These are phyloP conservation scores for Mytilinidion resinicola DNA, from an alignment of 495 filamentous ascomycete genomes.

Conservation along the genomic window DNA sequence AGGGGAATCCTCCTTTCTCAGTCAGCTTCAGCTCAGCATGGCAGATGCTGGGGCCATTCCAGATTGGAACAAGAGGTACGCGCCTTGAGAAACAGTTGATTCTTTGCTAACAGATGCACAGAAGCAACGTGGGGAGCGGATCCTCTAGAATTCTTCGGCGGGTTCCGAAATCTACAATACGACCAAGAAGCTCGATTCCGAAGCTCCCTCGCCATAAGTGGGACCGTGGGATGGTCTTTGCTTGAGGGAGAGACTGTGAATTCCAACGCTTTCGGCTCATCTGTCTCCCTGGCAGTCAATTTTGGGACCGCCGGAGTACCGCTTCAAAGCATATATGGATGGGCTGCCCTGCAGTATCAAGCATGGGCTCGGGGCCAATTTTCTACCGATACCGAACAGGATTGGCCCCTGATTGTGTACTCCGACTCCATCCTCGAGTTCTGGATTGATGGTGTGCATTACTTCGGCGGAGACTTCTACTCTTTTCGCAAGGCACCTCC, in stretches of 20 bases:
- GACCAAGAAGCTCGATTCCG: constrained; percentile 37
- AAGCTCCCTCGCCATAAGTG: constrained; percentile 48
- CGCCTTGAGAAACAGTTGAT: neutral
- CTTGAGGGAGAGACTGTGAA: constrained; percentile 28
- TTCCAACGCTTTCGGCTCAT: constrained; percentile 16
- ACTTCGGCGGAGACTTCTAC: constrained; percentile 56
- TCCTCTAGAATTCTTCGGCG: constrained; percentile 48
- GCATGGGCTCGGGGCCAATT: constrained; percentile 52
- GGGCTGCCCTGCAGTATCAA: constrained; percentile 55
- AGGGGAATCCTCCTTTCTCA: constrained; percentile 17
- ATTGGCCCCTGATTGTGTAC: constrained; percentile 39
- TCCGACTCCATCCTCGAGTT: constrained; percentile 45
- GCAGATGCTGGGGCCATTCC: constrained; percentile 55
- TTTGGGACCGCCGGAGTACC: constrained; percentile 49
- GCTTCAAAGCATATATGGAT: constrained; percentile 52
- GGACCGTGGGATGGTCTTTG: constrained; percentile 43
- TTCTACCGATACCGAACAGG: constrained; percentile 26
- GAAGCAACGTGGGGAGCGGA: constrained; percentile 58
- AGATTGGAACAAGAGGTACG: constrained; percentile 54
- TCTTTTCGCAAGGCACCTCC: constrained; percentile 44
- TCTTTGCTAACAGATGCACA: constrained; percentile 23
- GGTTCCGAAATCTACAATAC: constrained; percentile 43
- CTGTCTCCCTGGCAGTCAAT: constrained; percentile 37
- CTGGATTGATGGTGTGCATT: constrained; percentile 44
- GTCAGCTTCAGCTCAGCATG: constrained; percentile 44